Evolutionary conservation across 73 alveolate genomes (phyloP), one percentile per base, ranked within the genome.

Genomic region (Paramecium sonneborni): DNA sequence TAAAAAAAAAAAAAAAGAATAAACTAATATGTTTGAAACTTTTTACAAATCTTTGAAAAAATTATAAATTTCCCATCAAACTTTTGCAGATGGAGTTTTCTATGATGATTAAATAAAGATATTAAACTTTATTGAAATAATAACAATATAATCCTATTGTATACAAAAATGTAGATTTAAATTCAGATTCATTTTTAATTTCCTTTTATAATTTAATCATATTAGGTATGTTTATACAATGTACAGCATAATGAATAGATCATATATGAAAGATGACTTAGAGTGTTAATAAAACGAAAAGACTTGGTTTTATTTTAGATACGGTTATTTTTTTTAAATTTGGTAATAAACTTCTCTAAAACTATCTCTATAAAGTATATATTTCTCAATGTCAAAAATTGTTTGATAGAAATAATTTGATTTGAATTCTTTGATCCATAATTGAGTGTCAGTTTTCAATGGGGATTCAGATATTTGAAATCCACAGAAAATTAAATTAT

Each of bases 381-480:
- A n/a, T 14, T 57, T 48, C 57, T 85, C 92, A 37, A 68, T 37
- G 1, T 99, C 96, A 24, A 98, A 97, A 89, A 98, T 98, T 46
- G 95, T 93, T 11, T 95, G 98, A 28, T 90, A 92, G 87, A 94
- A 96, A 57, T 94, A 88, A 28, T 97, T 92, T 46, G 93, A 43
- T 74, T 85, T 93, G 18, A 98, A 85, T 85, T 96, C 96, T 72
- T 94, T 85, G 34, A 98, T 97, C 58, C 94, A 96, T 69, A 92
- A 85, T 34, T 58, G 58, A 30, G 97, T 96, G 32, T 96, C 97
- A 26, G 96, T 96, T 91, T 97, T 97, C 56, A 98, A 85, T 38
- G 99, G 99, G 57, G 98, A 96, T 69, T 97, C 98, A 32, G 97
- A 95, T 58, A 98, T 95, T 18, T 97, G 93, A 93, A 98, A 96